Conservation (phyloP, 2,329 filamentous ascomycete genomes). For the Curvularia eragrostidis region DNA sequence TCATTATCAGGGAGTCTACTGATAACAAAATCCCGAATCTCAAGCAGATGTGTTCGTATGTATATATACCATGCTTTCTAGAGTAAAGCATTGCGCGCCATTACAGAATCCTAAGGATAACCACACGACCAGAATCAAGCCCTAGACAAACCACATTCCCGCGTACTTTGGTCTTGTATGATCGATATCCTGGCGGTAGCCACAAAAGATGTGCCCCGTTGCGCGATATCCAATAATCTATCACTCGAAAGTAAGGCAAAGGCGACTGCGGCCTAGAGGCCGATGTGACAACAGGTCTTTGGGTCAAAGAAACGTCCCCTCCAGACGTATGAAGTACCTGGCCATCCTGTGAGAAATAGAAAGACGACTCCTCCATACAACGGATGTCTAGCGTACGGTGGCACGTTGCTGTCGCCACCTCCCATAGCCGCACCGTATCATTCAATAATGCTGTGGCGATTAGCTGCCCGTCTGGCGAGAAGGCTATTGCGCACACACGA, state of each 20-base stretch:
- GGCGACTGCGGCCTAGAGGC: background rate
- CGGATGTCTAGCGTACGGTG: conserved; percentile 4
- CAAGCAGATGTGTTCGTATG: too few species aligned
- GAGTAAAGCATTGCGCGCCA: background rate
- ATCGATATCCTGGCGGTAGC: conserved; percentile 22
- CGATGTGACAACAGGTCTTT: background rate
- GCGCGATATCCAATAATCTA: conserved; percentile 18
- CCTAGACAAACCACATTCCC: conserved; percentile 17
- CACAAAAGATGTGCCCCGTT: conserved; percentile 18
- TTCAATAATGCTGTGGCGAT: background rate
- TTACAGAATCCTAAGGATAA: conserved; percentile 16
- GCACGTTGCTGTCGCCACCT: conserved; percentile 1
- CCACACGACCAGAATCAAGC: conserved; percentile 13
- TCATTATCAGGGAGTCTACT: too few species aligned
- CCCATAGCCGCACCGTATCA: conserved; percentile 7
- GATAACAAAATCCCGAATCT: too few species aligned
- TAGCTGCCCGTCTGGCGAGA: conserved; percentile 10
- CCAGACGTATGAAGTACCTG: conserved; percentile 8
- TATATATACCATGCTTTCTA: background rate
- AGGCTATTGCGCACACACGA: background rate
- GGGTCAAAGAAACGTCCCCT: conserved; percentile 12
- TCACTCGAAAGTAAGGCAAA: conserved; percentile 5
- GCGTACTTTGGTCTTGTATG: conserved; percentile 4
- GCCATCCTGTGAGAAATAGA: background rate
- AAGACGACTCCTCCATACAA: background rate